phyloP scores from a whole-genome alignment of 2,329 filamentous ascomycete species.

The Fusarium incarnatum region DNA sequence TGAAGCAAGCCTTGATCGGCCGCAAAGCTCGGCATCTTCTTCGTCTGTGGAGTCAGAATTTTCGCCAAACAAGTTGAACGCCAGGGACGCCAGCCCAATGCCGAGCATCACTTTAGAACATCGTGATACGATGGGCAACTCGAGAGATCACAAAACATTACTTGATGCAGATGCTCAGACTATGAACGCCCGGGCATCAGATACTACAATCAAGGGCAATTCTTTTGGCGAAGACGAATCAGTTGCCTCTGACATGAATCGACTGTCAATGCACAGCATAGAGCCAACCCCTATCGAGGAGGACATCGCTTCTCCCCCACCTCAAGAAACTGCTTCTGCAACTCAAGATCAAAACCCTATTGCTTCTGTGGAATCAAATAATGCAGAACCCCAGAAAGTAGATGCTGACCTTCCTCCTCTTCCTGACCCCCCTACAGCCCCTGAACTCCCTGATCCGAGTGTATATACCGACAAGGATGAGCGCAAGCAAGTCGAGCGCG shows the following conservation, averaged over 20 bases:
- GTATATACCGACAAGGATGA: conserved; percentile 72
- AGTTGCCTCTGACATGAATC: conserved; percentile 25
- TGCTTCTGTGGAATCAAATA: background rate
- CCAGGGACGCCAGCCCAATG: conserved; percentile 15
- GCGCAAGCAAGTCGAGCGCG: conserved; percentile 76
- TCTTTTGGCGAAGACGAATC: conserved; percentile 2
- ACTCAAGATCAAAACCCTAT: background rate
- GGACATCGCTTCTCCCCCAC: background rate
- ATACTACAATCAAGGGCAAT: background rate
- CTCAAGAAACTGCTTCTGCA: background rate
- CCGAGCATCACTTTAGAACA: conserved; percentile 39
- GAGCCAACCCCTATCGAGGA: conserved; percentile 56
- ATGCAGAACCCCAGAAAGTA: conserved; percentile 2
- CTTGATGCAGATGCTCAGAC: conserved; percentile 16
- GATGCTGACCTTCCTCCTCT: conserved; percentile 49
- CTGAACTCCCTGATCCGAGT: conserved; percentile 63
- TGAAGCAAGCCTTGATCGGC: background rate
- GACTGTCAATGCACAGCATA: conserved; percentile 51
- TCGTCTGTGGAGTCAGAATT: conserved; percentile 11
- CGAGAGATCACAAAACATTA: conserved; percentile 29
- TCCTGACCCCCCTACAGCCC: conserved; percentile 62
- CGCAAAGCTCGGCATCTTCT: background rate
- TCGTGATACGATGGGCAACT: conserved; percentile 32
- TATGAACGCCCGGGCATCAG: background rate
- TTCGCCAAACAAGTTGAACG: background rate